These are phyloP conservation scores for Pyricularia sp. DNA, from an alignment of 2,329 filamentous ascomycete genomes.

Conservation along the genomic window DNA sequence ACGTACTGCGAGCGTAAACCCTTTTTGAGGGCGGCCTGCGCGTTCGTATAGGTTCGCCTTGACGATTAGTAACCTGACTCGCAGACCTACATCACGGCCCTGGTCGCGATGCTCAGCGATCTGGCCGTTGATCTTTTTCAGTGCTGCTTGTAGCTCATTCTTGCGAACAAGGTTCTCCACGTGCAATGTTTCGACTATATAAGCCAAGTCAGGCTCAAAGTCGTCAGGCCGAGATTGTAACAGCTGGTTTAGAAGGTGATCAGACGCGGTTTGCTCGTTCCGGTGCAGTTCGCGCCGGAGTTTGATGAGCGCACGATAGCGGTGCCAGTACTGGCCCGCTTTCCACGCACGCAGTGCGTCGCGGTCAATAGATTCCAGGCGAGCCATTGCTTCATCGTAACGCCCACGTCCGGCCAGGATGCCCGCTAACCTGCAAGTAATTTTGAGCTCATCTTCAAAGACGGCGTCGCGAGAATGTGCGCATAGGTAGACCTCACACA, in stretches of 20 bases:
- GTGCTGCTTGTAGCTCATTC: conserved; percentile 33
- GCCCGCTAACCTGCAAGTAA: conserved; percentile 58
- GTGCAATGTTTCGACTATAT: conserved; percentile 37
- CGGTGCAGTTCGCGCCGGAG: conserved; percentile 4
- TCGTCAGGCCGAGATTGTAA: conserved; percentile 20
- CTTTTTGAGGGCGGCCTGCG: conserved; percentile 56
- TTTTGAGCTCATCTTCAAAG: conserved; percentile 68
- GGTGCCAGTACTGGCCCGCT: conserved; percentile 3
- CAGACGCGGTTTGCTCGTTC: neutral
- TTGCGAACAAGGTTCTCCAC: conserved; percentile 37
- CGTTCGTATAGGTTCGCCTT: conserved; percentile 60
- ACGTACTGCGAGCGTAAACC: conserved; percentile 63
- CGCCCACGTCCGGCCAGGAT: conserved; percentile 52
- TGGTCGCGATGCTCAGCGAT: conserved; percentile 16
- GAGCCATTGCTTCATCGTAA: conserved; percentile 54
- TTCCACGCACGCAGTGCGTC: conserved; percentile 6
- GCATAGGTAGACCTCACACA: conserved; percentile 61
- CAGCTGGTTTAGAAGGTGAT: conserved; percentile 3
- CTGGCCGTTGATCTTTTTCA: conserved; percentile 32
- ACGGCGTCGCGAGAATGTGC: conserved; percentile 48
- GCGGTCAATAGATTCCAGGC: conserved; percentile 31
- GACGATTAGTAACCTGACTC: conserved; percentile 56
- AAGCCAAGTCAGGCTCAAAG: conserved; percentile 37
- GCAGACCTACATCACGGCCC: conserved; percentile 40
- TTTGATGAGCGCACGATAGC: conserved; percentile 3